Evolutionary conservation across 78 protist genomes (phyloP).

Genomic region (Dictyostelium citrinum): DNA sequence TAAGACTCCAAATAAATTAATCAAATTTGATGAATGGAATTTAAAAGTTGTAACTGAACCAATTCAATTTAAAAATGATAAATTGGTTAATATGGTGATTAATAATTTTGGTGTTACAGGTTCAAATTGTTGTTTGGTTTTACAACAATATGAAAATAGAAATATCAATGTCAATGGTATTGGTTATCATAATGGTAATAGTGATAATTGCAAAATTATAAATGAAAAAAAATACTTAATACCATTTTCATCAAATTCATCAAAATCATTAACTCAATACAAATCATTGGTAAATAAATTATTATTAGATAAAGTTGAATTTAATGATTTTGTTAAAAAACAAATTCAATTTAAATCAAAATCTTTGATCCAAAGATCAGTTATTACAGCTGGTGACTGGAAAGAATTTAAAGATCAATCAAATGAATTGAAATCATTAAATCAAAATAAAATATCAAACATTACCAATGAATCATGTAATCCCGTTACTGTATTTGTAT

Average conservation of each 20-base stretch:
- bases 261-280: neutral
- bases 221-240: neutral
- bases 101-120: constrained; percentile 36
- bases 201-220: neutral
- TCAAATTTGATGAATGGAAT: constrained; percentile 27
- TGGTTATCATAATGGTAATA: neutral
- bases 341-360: neutral
- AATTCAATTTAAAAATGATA: neutral
- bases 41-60: constrained; percentile 29
- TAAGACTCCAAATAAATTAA: constrained; percentile 40
- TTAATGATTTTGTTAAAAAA: neutral
- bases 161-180: neutral
- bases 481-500: neutral
- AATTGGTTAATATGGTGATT: neutral
- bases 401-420: neutral
- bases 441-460: neutral
- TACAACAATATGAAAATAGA: neutral
- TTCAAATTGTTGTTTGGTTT: neutral
- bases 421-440: neutral
- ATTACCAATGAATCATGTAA: neutral
- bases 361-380: neutral
- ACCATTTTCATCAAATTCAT: constrained; percentile 6
- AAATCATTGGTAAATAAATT: neutral
- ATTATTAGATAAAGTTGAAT: neutral
- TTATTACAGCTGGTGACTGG: neutral